A percentile compares a stretch with the other conserved stretches of the same genome.
phyloP scores from a whole-genome alignment of 371 early-diverging fungal genomes.

The Syncephalis fuscata region DNA sequence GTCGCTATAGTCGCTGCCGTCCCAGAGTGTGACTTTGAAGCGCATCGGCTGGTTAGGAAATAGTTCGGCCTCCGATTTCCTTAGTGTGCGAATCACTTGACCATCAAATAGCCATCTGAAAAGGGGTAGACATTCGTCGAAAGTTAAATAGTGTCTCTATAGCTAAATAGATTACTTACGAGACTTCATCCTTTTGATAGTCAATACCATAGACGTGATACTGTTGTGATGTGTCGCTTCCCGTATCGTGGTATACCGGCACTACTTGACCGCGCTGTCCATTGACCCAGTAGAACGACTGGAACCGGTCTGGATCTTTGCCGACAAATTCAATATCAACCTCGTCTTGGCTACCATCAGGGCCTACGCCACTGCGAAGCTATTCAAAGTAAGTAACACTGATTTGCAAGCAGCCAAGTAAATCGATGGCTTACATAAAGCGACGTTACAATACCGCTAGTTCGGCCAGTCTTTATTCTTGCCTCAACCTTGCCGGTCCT shows the following conservation, averaged over 20 bases:
- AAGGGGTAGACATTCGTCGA: too few relatives aligned
- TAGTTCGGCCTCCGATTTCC: conserved; percentile 12
- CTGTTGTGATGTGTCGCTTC: conserved; percentile 11
- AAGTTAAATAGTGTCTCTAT: too few relatives aligned
- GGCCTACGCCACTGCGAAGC: too few relatives aligned
- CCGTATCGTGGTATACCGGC: background rate
- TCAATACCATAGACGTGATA: conserved; percentile 25
- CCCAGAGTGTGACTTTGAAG: too few relatives aligned
- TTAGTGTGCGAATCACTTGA: conserved; percentile 21
- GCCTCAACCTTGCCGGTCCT: conserved; percentile 25
- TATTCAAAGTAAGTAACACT: background rate
- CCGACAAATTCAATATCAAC: conserved; percentile 59
- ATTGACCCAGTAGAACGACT: conserved; percentile 45
- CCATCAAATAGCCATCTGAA: conserved; percentile 30
- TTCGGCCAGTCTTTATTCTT: conserved; percentile 25
- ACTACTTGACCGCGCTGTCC: conserved; percentile 8
- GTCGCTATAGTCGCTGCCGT: too few relatives aligned
- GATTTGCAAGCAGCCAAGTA: conserved; percentile 7
- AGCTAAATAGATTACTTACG: too few relatives aligned
- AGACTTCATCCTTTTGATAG: conserved; percentile 25
- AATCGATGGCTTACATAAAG: conserved; percentile 33
- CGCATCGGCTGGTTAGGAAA: too few relatives aligned
- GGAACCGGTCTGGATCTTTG: conserved; percentile 19
- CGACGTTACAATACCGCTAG: conserved; percentile 40
- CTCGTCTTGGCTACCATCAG: conserved; percentile 21